phyloP scores from a whole-genome alignment of 2,329 filamentous ascomycete species.

The Graphilbum ipis-grandicollis region DNA sequence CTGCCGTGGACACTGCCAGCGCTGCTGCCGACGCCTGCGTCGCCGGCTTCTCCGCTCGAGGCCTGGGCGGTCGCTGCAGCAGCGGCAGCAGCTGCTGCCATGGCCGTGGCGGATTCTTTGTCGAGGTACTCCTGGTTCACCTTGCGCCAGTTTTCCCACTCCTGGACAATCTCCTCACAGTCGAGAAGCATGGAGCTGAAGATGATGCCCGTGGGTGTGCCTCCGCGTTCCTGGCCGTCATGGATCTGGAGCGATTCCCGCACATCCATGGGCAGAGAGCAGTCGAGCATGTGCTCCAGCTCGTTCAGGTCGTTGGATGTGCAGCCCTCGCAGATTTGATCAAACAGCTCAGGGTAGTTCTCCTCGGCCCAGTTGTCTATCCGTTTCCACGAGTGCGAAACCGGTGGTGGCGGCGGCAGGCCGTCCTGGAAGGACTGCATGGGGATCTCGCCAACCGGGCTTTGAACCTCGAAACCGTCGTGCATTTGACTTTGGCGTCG shows the following conservation, averaged over 20 bases:
- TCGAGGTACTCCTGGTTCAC: constrained; percentile 82
- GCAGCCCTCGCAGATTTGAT: constrained; percentile 83
- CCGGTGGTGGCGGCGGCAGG: constrained; percentile 72
- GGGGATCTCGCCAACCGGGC: constrained; percentile 63
- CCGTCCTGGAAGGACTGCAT: constrained; percentile 95
- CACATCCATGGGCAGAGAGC: constrained; percentile 81
- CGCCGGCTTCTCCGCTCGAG: constrained; percentile 35
- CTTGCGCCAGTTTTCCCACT: constrained; percentile 90
- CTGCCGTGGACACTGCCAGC: constrained; percentile 43
- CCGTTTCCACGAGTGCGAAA: constrained; percentile 78
- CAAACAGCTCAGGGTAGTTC: constrained; percentile 84
- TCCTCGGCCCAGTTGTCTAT: constrained; percentile 91
- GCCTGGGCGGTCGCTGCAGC: constrained; percentile 25
- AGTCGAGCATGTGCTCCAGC: constrained; percentile 87
- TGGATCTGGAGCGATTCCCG: constrained; percentile 81
- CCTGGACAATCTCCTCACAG: constrained; percentile 94
- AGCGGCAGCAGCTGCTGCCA: constrained; percentile 50
- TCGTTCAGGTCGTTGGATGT: constrained; percentile 94
- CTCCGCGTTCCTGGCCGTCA: constrained; percentile 93
- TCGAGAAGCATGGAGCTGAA: constrained; percentile 93
- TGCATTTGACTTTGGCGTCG: constrained; percentile 44
- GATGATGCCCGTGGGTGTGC: constrained; percentile 76
- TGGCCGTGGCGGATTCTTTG: constrained; percentile 36
- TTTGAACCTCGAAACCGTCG: constrained; percentile 53
- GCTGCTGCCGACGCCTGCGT: constrained; percentile 42